Evolutionary conservation across 2,329 filamentous ascomycete species (phyloP).

Genomic region (Monilinia polystroma): DNA sequence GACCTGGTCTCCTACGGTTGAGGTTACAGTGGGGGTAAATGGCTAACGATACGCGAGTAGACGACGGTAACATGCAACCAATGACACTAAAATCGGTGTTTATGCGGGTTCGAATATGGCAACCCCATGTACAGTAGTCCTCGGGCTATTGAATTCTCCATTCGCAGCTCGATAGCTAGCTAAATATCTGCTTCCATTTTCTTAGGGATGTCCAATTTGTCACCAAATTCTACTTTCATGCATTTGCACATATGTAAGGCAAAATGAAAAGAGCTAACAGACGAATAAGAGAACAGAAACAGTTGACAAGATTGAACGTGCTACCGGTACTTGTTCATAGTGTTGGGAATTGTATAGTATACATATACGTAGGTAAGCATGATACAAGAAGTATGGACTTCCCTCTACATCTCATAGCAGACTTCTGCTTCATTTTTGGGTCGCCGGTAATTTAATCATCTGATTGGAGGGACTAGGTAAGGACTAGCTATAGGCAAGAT

Average conservation of each 20-base stretch:
- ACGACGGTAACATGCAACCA: background rate
- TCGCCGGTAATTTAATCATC: too few species aligned
- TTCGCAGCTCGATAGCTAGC: background rate
- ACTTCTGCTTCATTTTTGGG: too few species aligned
- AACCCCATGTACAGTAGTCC: background rate
- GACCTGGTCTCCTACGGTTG: background rate
- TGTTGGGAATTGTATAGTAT: too few species aligned
- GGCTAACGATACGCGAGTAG: background rate
- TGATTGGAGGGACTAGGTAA: too few species aligned
- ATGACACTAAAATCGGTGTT: slow-evolving; percentile 17
- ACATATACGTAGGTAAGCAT: too few species aligned
- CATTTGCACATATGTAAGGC: background rate
- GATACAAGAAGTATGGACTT: too few species aligned
- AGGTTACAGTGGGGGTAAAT: background rate
- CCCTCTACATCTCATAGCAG: too few species aligned
- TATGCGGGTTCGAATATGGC: slow-evolving; percentile 11
- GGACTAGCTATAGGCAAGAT: too few species aligned
- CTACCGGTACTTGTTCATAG: too few species aligned
- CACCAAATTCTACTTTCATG: background rate
- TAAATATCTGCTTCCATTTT: background rate
- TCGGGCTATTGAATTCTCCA: background rate
- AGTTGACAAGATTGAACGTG: background rate
- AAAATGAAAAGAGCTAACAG: background rate
- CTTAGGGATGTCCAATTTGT: background rate
- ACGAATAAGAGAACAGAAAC: background rate